A percentile compares a stretch with the other conserved stretches of the same genome.
Evolutionary conservation across 2,329 filamentous ascomycete genomes (phyloP).

Genomic region (Xylariaceae sp.): DNA sequence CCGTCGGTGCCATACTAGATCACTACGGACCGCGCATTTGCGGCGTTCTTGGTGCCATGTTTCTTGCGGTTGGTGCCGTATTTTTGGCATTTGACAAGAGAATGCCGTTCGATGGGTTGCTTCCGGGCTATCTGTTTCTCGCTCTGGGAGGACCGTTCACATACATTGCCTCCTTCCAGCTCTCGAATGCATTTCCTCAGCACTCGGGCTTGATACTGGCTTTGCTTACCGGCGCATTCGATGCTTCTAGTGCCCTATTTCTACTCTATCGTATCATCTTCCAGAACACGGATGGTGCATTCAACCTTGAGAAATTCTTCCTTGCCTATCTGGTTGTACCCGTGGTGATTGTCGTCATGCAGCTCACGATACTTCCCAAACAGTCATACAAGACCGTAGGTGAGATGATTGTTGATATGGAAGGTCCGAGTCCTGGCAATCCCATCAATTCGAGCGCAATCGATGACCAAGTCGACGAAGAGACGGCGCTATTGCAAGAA

Average conservation of each 20-base stretch:
- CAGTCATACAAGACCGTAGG: conserved; percentile 82
- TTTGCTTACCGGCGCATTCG: conserved; percentile 75
- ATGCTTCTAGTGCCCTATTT: conserved; percentile 76
- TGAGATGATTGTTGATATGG: conserved; percentile 72
- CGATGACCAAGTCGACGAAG: conserved; percentile 57
- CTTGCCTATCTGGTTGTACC: conserved; percentile 69
- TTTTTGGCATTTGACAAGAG: conserved; percentile 65
- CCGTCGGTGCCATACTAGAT: conserved; percentile 81
- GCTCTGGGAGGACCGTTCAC: conserved; percentile 77
- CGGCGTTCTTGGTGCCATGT: conserved; percentile 65
- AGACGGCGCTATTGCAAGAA: conserved; percentile 51
- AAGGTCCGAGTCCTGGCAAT: conserved; percentile 42
- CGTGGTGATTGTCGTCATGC: conserved; percentile 58
- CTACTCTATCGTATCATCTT: conserved; percentile 70
- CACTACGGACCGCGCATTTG: conserved; percentile 74
- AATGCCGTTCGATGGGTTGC: conserved; percentile 69
- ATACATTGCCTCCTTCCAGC: conserved; percentile 79
- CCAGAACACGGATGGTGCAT: conserved; percentile 49
- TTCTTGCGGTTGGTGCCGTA: conserved; percentile 65
- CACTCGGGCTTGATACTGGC: conserved; percentile 77
- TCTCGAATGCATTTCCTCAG: conserved; percentile 77
- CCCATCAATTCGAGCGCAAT: conserved; percentile 29
- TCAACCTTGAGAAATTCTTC: conserved; percentile 68
- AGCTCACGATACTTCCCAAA: conserved; percentile 68
- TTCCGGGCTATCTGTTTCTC: conserved; percentile 70